Evolutionary conservation across 177 flowering plant species (phyloP), one percentile per base, ranked within the genome.

Genomic region (Telopea speciosissima): DNA sequence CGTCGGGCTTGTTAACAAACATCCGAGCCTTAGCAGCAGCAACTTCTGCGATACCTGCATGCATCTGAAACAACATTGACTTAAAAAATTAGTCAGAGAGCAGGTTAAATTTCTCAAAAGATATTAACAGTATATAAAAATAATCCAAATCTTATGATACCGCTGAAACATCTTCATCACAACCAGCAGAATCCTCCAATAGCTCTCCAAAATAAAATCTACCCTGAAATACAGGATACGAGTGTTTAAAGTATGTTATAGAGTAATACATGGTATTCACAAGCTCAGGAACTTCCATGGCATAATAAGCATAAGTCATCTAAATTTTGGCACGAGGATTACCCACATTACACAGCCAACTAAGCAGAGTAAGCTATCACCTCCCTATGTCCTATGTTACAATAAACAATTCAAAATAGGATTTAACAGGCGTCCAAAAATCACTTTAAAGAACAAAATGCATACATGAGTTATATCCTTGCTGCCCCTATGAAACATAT

Each of bases 1-100:
- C 99, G 81, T 94, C 97, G 63, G 99, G 99, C 76, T 94, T 94
- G 86, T 92, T 88, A 26, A 89, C 79, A 81, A 94, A 94, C 99
- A 94, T 92, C 67, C 97, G 87, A 64, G 99, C 93, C 85, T 94
- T 94, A 24, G 97, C 99, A 65, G 97, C 99, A 76, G 99, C 97
- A 45, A 94, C 93, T 81, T 94, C 99, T 65, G 97, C 99, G 72
- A 94, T 84, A 26, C 92, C 93, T 59, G 95, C 84, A 83, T 94
- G 99, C 84, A 90, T 60, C 99, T 94, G 89, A 77, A 81, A 78
- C 59, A 66, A 58, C 16, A 63, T 65, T 60, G 75, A 70, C 59
- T 36, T 6, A 63, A 31, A 36, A 24, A 9, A 58, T 58, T 72
- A 16, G 24, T 28, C 40, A 73, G 9, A 73, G 9, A 24, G 40